phyloP scores from a whole-genome alignment of 306 rosid species.

The Begonia fuchsioides region DNA sequence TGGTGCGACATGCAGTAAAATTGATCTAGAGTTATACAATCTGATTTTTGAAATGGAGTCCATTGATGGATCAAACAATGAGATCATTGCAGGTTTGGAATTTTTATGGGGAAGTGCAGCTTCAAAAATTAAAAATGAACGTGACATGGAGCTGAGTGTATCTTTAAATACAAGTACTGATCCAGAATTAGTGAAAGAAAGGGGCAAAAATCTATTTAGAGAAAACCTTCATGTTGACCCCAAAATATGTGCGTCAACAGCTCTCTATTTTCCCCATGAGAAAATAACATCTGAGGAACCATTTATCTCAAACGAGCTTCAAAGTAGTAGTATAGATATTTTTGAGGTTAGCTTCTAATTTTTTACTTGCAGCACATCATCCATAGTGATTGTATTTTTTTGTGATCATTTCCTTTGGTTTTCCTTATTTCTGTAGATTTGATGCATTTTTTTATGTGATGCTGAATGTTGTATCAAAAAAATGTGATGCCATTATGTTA shows the following conservation, averaged over 20 bases:
- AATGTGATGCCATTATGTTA: not conserved
- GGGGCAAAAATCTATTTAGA: slow-evolving; percentile 41
- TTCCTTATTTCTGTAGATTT: not conserved
- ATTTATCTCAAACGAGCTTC: slow-evolving; percentile 20
- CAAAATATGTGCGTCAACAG: slow-evolving; percentile 57
- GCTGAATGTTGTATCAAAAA: no score
- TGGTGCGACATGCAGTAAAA: slow-evolving; percentile 46
- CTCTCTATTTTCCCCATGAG: slow-evolving; percentile 59
- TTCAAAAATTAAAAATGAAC: slow-evolving; percentile 25
- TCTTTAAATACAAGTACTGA: slow-evolving; percentile 18
- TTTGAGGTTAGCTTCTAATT: slow-evolving; percentile 18
- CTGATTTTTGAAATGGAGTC: slow-evolving; percentile 53
- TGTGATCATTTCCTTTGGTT: slow-evolving; percentile 3
- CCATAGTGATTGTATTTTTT: not conserved
- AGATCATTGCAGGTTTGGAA: slow-evolving; percentile 21
- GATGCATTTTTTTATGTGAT: no score
- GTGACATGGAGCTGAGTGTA: slow-evolving; percentile 20
- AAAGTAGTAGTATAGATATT: slow-evolving; percentile 13
- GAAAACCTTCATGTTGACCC: slow-evolving; percentile 64
- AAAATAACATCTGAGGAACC: slow-evolving; percentile 30
- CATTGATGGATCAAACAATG: slow-evolving; percentile 21
- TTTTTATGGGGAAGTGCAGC: slow-evolving; percentile 41
- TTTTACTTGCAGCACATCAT: not conserved
- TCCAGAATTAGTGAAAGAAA: slow-evolving; percentile 43
- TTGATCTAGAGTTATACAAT: slow-evolving; percentile 51